Conservation (phyloP, 2,329 filamentous ascomycete species). For the Dothideomycetidae sp. region DNA sequence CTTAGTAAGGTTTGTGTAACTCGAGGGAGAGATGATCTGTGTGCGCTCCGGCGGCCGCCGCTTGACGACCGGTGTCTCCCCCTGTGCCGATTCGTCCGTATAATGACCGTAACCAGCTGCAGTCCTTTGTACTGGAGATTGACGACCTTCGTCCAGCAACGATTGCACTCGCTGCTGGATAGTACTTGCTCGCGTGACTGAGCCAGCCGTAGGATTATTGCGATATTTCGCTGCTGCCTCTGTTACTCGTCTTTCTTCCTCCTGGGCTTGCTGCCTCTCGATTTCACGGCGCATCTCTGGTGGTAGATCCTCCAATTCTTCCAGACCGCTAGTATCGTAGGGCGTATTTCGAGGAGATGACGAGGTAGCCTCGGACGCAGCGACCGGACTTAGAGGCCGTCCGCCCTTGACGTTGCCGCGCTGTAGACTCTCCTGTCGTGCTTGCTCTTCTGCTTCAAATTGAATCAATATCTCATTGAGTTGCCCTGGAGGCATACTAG, state of each 20-base stretch:
- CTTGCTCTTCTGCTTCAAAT: background rate
- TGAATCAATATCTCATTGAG: slow-evolving; percentile 22
- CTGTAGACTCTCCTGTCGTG: slow-evolving; percentile 33
- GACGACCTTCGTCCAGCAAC: slow-evolving; percentile 61
- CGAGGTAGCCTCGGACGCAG: slow-evolving; percentile 60
- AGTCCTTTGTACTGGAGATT: slow-evolving; percentile 49
- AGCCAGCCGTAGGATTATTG: slow-evolving; percentile 51
- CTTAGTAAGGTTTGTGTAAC: background rate
- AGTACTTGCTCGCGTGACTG: slow-evolving; percentile 54
- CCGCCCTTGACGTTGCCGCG: slow-evolving; percentile 28
- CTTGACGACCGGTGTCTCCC: background rate
- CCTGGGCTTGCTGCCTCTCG: slow-evolving; percentile 63
- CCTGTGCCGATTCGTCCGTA: slow-evolving; percentile 38
- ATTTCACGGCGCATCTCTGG: slow-evolving; percentile 84
- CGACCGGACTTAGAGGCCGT: slow-evolving; percentile 48
- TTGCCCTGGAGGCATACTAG: slow-evolving; percentile 55
- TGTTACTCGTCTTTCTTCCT: slow-evolving; percentile 83
- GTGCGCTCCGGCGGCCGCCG: slow-evolving; percentile 3
- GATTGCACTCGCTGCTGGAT: slow-evolving; percentile 88
- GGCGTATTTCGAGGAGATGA: slow-evolving; percentile 40
- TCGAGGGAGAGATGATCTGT: slow-evolving; percentile 6
- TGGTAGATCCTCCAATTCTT: slow-evolving; percentile 57
- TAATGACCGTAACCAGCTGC: slow-evolving; percentile 85
- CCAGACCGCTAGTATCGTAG: slow-evolving; percentile 44
- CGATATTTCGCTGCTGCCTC: slow-evolving; percentile 81